Evolutionary conservation across 2,329 filamentous ascomycete species (phyloP).

Genomic region (Cladosporium austrohemisphaericum): DNA sequence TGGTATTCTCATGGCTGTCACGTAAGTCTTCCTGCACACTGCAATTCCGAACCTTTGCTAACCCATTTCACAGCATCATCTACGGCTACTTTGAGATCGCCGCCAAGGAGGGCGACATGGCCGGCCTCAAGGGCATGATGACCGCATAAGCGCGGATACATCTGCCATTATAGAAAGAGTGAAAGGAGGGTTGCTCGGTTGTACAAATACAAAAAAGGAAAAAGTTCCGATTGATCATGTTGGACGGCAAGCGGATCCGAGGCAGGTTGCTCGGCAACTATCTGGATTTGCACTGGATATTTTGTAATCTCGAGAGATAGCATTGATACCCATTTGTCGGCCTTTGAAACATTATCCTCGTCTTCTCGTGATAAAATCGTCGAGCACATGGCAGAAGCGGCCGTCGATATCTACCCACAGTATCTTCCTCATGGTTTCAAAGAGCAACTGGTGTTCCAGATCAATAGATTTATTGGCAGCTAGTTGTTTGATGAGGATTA

Average conservation of each 20-base stretch:
- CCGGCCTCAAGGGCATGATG: slow-evolving; percentile 67
- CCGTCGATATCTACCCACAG: no score
- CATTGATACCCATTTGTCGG: no score
- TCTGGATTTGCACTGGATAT: no score
- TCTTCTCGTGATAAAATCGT: no score
- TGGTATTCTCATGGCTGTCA: slow-evolving; percentile 96
- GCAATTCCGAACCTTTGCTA: slow-evolving; percentile 18
- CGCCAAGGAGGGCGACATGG: slow-evolving; percentile 94
- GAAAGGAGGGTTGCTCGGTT: background rate
- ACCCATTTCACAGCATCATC: slow-evolving; percentile 70
- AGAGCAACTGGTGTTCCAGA: no score
- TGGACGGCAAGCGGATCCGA: background rate
- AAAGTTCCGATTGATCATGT: background rate
- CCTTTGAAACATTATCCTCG: no score
- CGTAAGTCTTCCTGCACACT: slow-evolving; percentile 61
- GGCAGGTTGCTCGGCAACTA: background rate
- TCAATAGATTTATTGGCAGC: no score
- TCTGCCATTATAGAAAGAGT: slow-evolving; percentile 22
- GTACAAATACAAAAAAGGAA: slow-evolving; percentile 13
- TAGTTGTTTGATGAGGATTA: no score
- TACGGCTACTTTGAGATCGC: slow-evolving; percentile 99
- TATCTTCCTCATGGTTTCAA: no score
- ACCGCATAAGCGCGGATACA: slow-evolving; percentile 22
- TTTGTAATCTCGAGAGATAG: no score
- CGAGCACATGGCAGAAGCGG: no score